Percentiles rank a stretch among this genome's conserved stretches.
Conservation (phyloP, 164 flowering plant genomes). For the Protea cynaroides region DNA sequence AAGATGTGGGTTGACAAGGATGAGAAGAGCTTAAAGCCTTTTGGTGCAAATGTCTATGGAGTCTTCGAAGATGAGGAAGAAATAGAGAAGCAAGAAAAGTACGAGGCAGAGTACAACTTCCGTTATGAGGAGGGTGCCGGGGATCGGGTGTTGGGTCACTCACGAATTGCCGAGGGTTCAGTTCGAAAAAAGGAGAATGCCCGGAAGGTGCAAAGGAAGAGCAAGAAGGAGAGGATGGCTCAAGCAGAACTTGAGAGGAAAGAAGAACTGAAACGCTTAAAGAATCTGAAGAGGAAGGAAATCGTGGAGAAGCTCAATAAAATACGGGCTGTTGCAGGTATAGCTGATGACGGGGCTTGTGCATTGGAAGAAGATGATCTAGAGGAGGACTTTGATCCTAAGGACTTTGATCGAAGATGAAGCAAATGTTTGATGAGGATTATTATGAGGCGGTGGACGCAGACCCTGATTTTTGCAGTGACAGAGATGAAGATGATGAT, state of each 20-base stretch:
- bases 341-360: slow-evolving; percentile 31
- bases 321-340: slow-evolving; percentile 61
- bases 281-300: slow-evolving; percentile 89
- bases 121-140: slow-evolving; percentile 69
- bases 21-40: slow-evolving; percentile 13
- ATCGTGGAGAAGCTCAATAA: slow-evolving; percentile 60
- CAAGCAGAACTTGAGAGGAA: slow-evolving; percentile 60
- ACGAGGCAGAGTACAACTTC: slow-evolving; percentile 50
- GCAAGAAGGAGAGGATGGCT: slow-evolving; percentile 68
- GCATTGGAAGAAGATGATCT: slow-evolving; percentile 44
- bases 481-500: slow-evolving; percentile 39
- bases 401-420: slow-evolving; percentile 82
- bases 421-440: slow-evolving; percentile 41
- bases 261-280: slow-evolving; percentile 88
- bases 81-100: slow-evolving; percentile 62
- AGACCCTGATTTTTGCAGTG: slow-evolving; percentile 52
- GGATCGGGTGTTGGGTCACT: slow-evolving; percentile 65
- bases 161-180: slow-evolving; percentile 61
- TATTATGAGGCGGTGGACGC: slow-evolving; percentile 80
- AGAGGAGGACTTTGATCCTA: slow-evolving; percentile 86
- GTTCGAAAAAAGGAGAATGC: slow-evolving; percentile 75
- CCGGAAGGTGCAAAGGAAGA: slow-evolving; percentile 63
- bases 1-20: slow-evolving; percentile 58
- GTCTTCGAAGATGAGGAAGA: slow-evolving; percentile 67
- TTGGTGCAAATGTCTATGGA: slow-evolving; percentile 26